phyloP scores from a whole-genome alignment of 2,329 filamentous ascomycete species.

The Fusarium lateritium region DNA sequence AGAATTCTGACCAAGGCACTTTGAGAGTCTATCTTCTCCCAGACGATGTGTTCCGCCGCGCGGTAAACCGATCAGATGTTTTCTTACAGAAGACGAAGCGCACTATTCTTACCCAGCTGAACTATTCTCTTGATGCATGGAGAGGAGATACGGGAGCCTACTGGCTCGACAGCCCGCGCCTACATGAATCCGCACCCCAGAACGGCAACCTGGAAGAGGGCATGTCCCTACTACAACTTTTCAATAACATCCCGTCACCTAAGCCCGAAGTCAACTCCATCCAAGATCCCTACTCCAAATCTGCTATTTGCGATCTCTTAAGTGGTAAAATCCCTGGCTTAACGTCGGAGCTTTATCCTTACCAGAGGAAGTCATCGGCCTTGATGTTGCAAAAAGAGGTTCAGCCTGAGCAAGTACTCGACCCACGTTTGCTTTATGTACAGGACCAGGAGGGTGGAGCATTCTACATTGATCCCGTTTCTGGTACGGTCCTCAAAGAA shows the following conservation, averaged over 20 bases:
- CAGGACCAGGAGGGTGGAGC: slow-evolving; percentile 70
- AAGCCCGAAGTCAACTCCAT: slow-evolving; percentile 67
- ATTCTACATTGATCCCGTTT: slow-evolving; percentile 81
- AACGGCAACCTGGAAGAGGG: slow-evolving; percentile 56
- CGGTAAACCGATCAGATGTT: slow-evolving; percentile 64
- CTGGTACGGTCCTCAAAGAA: slow-evolving; percentile 73
- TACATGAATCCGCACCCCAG: slow-evolving; percentile 16
- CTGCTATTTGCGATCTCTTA: slow-evolving; percentile 70
- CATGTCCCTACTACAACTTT: slow-evolving; percentile 75
- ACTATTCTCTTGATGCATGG: slow-evolving; percentile 72
- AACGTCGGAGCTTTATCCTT: slow-evolving; percentile 77
- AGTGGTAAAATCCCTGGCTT: slow-evolving; percentile 69
- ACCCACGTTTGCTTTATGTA: slow-evolving; percentile 78
- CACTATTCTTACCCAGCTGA: slow-evolving; percentile 65
- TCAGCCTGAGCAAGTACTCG: slow-evolving; percentile 74
- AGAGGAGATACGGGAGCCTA: slow-evolving; percentile 54
- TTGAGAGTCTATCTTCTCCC: slow-evolving; percentile 75
- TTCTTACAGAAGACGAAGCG: slow-evolving; percentile 63
- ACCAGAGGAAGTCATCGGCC: slow-evolving; percentile 85
- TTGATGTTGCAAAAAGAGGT: slow-evolving; percentile 87
- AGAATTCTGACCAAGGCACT: slow-evolving; percentile 45
- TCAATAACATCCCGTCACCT: slow-evolving; percentile 81
- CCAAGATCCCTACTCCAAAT: slow-evolving; percentile 63
- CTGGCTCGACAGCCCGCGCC: slow-evolving; percentile 20
- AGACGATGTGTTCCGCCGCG: slow-evolving; percentile 72